phyloP scores from a whole-genome alignment of 2,329 filamentous ascomycete genomes.

The Fusarium sp. region DNA sequence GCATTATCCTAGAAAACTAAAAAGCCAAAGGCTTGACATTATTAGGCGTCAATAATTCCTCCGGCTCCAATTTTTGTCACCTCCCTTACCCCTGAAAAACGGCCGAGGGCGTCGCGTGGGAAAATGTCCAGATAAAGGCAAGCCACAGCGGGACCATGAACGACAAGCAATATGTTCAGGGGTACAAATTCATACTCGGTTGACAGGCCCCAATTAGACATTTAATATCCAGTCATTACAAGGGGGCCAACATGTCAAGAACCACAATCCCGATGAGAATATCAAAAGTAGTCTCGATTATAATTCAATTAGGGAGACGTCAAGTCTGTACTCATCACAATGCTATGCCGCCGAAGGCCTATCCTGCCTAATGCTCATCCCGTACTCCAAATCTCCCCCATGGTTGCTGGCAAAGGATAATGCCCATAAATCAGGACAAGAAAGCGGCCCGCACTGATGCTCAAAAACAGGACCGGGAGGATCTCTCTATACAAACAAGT shows the following conservation, averaged over 20 bases:
- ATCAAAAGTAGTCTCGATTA: not conserved
- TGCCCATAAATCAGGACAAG: not conserved
- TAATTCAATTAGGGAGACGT: slow-evolving; percentile 15
- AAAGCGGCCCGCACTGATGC: slow-evolving; percentile 2
- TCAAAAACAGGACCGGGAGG: slow-evolving; percentile 2
- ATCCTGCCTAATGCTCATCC: slow-evolving; percentile 2
- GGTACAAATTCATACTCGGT: not conserved
- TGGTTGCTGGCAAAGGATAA: not conserved
- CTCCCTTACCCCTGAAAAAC: slow-evolving; percentile 1
- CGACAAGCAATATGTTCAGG: not conserved
- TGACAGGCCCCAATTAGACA: not conserved
- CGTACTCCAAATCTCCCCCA: slow-evolving; percentile 7
- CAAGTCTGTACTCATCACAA: slow-evolving; percentile 12
- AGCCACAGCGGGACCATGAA: slow-evolving; percentile 12
- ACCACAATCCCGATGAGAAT: not conserved
- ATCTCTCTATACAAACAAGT: slow-evolving; percentile 6
- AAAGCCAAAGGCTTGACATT: not conserved
- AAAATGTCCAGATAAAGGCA: not conserved
- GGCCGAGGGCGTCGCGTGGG: slow-evolving; percentile 12
- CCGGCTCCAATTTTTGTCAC: not conserved
- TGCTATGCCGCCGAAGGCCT: slow-evolving; percentile 8
- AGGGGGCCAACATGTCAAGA: not conserved
- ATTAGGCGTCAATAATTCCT: not conserved
- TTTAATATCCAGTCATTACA: not conserved
- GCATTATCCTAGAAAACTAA: not conserved